Conservation (phyloP, 2,329 filamentous ascomycete genomes). For the Claviceps cyperi region DNA sequence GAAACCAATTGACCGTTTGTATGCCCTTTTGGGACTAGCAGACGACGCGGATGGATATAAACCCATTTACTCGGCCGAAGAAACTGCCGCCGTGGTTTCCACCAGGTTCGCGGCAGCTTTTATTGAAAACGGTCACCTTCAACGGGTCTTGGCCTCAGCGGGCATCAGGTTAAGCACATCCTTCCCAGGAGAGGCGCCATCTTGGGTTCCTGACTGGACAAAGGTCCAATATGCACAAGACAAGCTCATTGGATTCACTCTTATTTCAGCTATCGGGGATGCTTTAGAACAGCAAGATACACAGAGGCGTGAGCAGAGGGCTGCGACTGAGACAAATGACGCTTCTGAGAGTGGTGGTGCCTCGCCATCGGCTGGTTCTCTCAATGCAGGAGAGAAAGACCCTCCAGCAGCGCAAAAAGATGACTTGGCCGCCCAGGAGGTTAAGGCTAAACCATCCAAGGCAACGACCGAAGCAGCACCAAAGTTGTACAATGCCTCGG, state of each 20-base stretch:
- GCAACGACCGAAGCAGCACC: too few relatives aligned
- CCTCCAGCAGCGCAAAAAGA: background rate
- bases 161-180: constrained; percentile 1
- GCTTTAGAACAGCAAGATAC: background rate
- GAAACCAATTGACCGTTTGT: constrained; percentile 2
- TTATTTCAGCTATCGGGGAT: background rate
- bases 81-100: constrained; percentile 2
- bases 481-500: constrained; percentile 4
- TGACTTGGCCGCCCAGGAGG: background rate
- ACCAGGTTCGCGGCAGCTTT: constrained; percentile 5
- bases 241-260: constrained; percentile 1
- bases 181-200: background rate
- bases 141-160: constrained; percentile 3
- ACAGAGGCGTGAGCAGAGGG: background rate
- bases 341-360: background rate
- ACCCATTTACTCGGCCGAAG: constrained; percentile 4
- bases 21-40: constrained; percentile 5
- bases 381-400: background rate
- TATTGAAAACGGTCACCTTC: constrained; percentile 2
- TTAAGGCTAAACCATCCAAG: background rate
- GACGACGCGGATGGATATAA: constrained; percentile 3
- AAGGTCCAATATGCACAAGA: constrained; percentile 3
- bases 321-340: background rate
- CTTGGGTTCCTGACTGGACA: constrained; percentile 7
- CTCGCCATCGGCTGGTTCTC: background rate